Conservation (phyloP, 768 basidiomycete genomes). For the Xerocomus potaroensis region DNA sequence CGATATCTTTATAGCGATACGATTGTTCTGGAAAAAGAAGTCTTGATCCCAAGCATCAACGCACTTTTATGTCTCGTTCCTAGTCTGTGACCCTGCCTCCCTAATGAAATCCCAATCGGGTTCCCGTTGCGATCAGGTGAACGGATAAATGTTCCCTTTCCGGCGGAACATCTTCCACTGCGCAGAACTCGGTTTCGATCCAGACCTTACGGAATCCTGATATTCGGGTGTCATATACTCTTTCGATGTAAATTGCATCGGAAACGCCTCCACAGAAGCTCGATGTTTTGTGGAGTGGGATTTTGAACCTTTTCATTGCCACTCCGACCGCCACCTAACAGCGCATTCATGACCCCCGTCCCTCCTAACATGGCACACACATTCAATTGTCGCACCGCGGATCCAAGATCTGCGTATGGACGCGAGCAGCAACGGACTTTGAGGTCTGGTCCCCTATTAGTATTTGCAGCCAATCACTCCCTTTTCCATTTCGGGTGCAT, state of each 20-base stretch:
- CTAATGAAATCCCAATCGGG: conserved; percentile 5
- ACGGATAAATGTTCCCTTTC: too few species aligned
- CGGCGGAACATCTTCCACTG: too few species aligned
- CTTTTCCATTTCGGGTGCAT: neutral
- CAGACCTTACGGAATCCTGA: too few species aligned
- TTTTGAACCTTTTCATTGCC: neutral
- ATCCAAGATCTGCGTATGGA: conserved; percentile 3
- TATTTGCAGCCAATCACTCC: neutral
- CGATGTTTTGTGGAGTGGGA: conserved; percentile 14
- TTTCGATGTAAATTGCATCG: too few species aligned
- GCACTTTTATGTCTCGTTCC: conserved; percentile 15
- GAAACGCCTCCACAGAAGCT: neutral
- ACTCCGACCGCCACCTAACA: neutral
- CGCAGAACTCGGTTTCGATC: too few species aligned
- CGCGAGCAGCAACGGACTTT: neutral
- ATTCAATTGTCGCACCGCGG: neutral
- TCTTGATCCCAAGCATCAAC: too few species aligned
- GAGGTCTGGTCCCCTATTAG: neutral
- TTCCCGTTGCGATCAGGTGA: too few species aligned
- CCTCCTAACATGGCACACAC: conserved; percentile 1
- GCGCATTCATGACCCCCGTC: conserved; percentile 1
- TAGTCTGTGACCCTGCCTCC: conserved; percentile 12
- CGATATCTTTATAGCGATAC: too few species aligned
- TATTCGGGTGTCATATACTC: too few species aligned
- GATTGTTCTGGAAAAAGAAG: too few species aligned